phyloP scores from a whole-genome alignment of 306 rosid genomes.

The Ammopiptanthus mongolicus region DNA sequence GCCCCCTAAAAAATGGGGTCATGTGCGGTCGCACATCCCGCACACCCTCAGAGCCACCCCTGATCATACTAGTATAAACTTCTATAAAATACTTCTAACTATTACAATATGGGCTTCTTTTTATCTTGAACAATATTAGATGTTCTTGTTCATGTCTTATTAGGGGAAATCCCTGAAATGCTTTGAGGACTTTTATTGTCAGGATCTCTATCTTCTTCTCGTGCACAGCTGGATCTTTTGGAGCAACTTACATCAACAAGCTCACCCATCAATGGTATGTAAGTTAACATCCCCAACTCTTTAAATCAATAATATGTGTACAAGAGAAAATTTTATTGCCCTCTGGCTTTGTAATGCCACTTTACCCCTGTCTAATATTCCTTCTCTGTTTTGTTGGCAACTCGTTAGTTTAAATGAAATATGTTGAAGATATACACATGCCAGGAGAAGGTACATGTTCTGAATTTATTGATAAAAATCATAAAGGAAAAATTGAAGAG shows the following conservation, averaged over 20 bases:
- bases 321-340: neutral
- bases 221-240: slow-evolving; percentile 81
- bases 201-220: slow-evolving; percentile 75
- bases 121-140: neutral
- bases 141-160: neutral
- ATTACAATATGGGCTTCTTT: neutral
- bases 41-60: no score
- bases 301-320: neutral
- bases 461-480: neutral
- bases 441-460: neutral
- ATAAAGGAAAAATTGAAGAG: neutral
- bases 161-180: neutral
- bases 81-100: neutral
- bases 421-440: neutral
- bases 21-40: no score
- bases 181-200: slow-evolving; percentile 3
- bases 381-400: slow-evolving; percentile 9
- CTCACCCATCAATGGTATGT: slow-evolving; percentile 55
- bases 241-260: slow-evolving; percentile 81
- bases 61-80: neutral
- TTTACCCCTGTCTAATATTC: neutral
- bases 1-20: no score
- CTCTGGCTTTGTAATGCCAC: slow-evolving; percentile 1
- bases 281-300: neutral
- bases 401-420: neutral